Evolutionary conservation across 2,329 filamentous ascomycete genomes (phyloP).

Genomic region (Lachnellula cervina): DNA sequence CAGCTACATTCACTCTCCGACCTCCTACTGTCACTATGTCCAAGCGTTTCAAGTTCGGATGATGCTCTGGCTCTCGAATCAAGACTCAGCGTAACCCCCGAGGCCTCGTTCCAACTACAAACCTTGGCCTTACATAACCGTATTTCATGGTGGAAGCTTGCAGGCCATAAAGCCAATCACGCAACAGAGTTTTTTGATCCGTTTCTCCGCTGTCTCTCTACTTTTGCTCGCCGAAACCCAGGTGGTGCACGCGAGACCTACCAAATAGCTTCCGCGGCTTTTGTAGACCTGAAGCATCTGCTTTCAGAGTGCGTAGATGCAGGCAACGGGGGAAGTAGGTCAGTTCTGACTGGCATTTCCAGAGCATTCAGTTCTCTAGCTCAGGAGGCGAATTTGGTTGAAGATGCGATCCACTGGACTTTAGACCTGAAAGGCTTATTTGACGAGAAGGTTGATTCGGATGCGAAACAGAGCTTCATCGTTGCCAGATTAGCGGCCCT

Average conservation of each 20-base stretch:
- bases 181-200: constrained; percentile 63
- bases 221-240: constrained; percentile 51
- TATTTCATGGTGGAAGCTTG: constrained; percentile 61
- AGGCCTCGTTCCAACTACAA: constrained; percentile 58
- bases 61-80: constrained; percentile 52
- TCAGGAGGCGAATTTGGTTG: constrained; percentile 40
- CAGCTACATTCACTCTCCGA: constrained; percentile 65
- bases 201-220: constrained; percentile 56
- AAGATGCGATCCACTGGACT: constrained; percentile 54
- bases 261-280: constrained; percentile 17
- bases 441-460: constrained; percentile 22
- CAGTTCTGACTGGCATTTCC: constrained; percentile 31
- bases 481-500: constrained; percentile 52
- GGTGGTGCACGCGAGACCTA: constrained; percentile 19
- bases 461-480: constrained; percentile 40
- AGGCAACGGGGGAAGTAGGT: constrained; percentile 7
- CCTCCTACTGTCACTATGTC: constrained; percentile 59
- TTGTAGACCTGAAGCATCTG: constrained; percentile 17
- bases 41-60: constrained; percentile 59
- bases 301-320: constrained; percentile 19
- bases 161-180: constrained; percentile 52
- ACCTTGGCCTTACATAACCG: constrained; percentile 56
- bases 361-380: constrained; percentile 49
- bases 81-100: constrained; percentile 51
- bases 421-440: constrained; percentile 35